These are phyloP conservation scores for Yamadazyma dendronema DNA, from an alignment of 1,139 yeast species.

Conservation along the genomic window DNA sequence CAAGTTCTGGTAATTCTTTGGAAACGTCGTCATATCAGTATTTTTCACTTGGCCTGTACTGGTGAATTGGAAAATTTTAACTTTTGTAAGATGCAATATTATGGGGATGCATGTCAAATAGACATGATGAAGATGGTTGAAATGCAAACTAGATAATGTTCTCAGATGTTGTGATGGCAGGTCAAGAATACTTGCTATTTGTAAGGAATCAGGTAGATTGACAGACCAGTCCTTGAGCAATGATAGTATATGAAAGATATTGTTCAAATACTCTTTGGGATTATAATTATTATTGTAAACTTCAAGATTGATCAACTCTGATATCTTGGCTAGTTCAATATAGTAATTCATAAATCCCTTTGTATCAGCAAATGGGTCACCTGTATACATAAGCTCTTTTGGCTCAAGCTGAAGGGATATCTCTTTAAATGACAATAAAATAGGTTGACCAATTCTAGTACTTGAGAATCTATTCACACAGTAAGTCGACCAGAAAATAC, in stretches of 20 bases:
- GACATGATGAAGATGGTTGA: slow-evolving; percentile 30
- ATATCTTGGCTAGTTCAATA: slow-evolving; percentile 25
- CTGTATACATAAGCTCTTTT: slow-evolving; percentile 2
- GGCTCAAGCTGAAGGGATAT: slow-evolving; percentile 9
- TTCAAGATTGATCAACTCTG: slow-evolving; percentile 23
- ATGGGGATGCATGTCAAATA: slow-evolving; percentile 29
- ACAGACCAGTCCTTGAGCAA: slow-evolving; percentile 23
- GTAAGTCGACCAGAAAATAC: slow-evolving; percentile 27
- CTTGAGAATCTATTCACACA: slow-evolving; percentile 28
- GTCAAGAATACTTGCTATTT: slow-evolving; percentile 13
- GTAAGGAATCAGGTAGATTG: slow-evolving; percentile 20
- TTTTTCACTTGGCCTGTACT: slow-evolving; percentile 4
- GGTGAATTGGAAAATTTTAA: slow-evolving; percentile 15
- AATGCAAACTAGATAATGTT: slow-evolving; percentile 25
- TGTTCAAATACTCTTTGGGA: slow-evolving; percentile 18
- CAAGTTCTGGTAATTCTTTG: slow-evolving; percentile 22
- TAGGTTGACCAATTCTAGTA: slow-evolving; percentile 27
- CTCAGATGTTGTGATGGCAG: slow-evolving; percentile 14
- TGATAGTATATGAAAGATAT: slow-evolving; percentile 19
- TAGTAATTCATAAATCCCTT: slow-evolving; percentile 18
- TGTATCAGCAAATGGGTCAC: slow-evolving; percentile 15
- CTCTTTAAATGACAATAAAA: slow-evolving; percentile 20
- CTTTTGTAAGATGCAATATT: slow-evolving; percentile 22
- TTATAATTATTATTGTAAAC: slow-evolving; percentile 20
- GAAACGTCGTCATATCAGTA: slow-evolving; percentile 11